phyloP scores from a whole-genome alignment of 352 stramenopile genomes.

The Albugo laibachii region DNA sequence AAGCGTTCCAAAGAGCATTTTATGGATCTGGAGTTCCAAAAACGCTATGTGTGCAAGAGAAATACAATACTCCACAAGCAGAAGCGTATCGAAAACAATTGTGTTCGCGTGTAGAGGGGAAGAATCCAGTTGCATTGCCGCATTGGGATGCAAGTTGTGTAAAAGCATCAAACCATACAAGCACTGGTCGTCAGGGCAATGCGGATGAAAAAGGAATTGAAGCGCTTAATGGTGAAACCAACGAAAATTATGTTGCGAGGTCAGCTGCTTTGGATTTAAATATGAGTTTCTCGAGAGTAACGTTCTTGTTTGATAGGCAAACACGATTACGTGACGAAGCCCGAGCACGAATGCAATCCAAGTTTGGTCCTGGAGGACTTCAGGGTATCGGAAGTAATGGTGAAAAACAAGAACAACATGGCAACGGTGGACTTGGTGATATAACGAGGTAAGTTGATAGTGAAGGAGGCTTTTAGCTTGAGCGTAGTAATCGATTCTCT shows the following conservation, averaged over 20 bases:
- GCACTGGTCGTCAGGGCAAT: background rate
- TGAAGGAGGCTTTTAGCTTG: too few species aligned
- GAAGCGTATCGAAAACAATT: slow-evolving; percentile 46
- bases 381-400: too few species aligned
- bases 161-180: too few species aligned
- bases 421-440: too few species aligned
- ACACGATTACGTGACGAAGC: too few species aligned
- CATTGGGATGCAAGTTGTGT: slow-evolving; percentile 36
- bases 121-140: slow-evolving; percentile 22
- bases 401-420: too few species aligned
- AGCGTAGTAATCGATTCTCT: too few species aligned
- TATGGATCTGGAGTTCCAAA: slow-evolving; percentile 37
- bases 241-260: slow-evolving; percentile 49
- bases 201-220: slow-evolving; percentile 49
- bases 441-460: too few species aligned
- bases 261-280: background rate
- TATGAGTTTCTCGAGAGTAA: too few species aligned
- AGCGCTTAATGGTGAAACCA: slow-evolving; percentile 59
- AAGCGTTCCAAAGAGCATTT: slow-evolving; percentile 45
- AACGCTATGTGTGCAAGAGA: slow-evolving; percentile 53
- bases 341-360: too few species aligned
- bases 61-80: slow-evolving; percentile 71
- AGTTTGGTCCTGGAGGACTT: too few species aligned
- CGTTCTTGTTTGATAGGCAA: too few species aligned
- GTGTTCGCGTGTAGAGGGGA: slow-evolving; percentile 37